A percentile compares a stretch with the other conserved stretches of the same genome.
These are phyloP conservation scores for Annulohypoxylon maeteangense DNA, from an alignment of 495 filamentous ascomycete species.

Conservation along the genomic window DNA sequence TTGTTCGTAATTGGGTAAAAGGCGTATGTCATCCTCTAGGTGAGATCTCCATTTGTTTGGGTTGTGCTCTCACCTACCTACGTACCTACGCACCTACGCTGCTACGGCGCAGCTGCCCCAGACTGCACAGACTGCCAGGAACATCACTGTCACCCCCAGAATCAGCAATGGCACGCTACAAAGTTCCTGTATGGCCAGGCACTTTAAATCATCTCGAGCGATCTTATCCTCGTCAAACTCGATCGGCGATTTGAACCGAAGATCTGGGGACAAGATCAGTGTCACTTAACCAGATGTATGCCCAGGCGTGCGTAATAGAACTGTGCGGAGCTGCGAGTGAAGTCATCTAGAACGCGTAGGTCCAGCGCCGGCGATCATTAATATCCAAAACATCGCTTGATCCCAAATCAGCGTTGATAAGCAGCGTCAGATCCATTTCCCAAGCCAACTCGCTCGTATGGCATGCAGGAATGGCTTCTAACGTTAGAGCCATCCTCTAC, in stretches of 20 bases:
- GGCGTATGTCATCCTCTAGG: constrained; percentile 23
- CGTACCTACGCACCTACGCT: too few species aligned
- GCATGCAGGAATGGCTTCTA: constrained; percentile 1
- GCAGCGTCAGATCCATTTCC: not conserved
- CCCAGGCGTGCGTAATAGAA: constrained; percentile 21
- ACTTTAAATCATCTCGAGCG: constrained; percentile 4
- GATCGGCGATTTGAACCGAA: constrained; percentile 41
- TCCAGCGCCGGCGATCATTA: constrained; percentile 14
- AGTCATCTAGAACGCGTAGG: constrained; percentile 13
- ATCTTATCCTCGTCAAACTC: constrained; percentile 26
- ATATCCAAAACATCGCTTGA: constrained; percentile 12
- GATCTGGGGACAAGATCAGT: constrained; percentile 36
- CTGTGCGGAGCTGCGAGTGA: constrained; percentile 12
- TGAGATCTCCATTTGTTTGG: constrained; percentile 23
- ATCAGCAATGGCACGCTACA: constrained; percentile 6
- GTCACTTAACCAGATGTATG: constrained; percentile 9
- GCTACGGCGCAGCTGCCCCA: constrained; percentile 10
- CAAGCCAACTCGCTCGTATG: not conserved
- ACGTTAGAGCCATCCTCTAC: constrained; percentile 10
- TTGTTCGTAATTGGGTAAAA: constrained; percentile 19
- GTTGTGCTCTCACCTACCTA: constrained; percentile 5
- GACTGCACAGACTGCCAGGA: constrained; percentile 1
- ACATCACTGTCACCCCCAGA: not conserved
- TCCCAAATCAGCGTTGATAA: not conserved
- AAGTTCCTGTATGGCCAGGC: constrained; percentile 7